Conservation (phyloP, 2,329 filamentous ascomycete genomes). For the Microdochium trichocladiopsis region DNA sequence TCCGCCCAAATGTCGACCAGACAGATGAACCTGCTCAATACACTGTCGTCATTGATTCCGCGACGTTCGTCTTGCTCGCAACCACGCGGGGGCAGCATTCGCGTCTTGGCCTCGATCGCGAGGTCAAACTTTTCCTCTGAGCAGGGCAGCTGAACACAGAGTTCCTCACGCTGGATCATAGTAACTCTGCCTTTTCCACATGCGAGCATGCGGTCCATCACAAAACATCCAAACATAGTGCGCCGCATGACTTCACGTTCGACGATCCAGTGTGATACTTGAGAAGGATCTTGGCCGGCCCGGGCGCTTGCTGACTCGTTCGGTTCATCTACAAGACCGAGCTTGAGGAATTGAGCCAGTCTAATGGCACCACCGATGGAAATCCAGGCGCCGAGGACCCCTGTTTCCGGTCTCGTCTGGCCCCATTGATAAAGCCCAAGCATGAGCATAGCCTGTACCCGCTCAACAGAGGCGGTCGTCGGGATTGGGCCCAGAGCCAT, state of each 20-base stretch:
- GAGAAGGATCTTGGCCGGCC: conserved; percentile 5
- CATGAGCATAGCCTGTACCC: conserved; percentile 64
- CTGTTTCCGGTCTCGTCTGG: conserved; percentile 40
- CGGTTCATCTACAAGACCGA: conserved; percentile 48
- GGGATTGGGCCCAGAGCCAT: conserved; percentile 42
- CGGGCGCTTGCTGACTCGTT: conserved; percentile 9
- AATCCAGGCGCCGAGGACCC: conserved; percentile 57
- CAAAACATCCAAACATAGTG: conserved; percentile 70
- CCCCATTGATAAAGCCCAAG: conserved; percentile 67
- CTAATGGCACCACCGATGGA: conserved; percentile 58
- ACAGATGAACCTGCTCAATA: conserved; percentile 45
- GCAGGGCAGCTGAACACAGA: conserved; percentile 61
- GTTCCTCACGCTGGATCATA: conserved; percentile 50
- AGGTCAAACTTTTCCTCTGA: conserved; percentile 59
- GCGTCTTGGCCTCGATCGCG: conserved; percentile 47
- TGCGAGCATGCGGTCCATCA: conserved; percentile 63
- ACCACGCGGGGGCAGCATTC: conserved; percentile 29
- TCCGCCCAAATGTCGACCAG: conserved; percentile 54
- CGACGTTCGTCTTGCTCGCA: conserved; percentile 12
- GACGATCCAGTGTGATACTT: conserved; percentile 33
- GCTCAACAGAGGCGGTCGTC: conserved; percentile 49
- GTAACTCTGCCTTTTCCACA: conserved; percentile 55
- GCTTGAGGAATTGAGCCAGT: conserved; percentile 53
- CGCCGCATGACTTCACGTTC: conserved; percentile 58
- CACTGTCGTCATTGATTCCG: conserved; percentile 32